Percentiles rank a stretch among this genome's conserved stretches.
These are phyloP conservation scores for Clavispora santaluciae DNA, from an alignment of 805 yeast genomes.

Conservation along the genomic window DNA sequence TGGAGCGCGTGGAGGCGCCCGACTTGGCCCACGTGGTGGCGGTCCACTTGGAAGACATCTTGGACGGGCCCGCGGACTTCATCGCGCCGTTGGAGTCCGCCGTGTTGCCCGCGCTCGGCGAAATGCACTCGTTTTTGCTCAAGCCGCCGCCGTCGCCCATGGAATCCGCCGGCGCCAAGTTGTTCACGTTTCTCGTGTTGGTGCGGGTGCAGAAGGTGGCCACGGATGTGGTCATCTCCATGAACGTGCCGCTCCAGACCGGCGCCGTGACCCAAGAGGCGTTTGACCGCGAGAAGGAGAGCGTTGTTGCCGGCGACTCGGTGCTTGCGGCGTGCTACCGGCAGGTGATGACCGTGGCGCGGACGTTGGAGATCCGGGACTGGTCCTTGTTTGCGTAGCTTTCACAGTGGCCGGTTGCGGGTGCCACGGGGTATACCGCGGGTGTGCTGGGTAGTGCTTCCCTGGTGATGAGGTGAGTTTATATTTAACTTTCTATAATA, in stretches of 20 bases:
- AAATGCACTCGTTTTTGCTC: constrained; percentile 14
- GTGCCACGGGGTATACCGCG: too few relatives aligned
- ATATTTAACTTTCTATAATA: too few relatives aligned
- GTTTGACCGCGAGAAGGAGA: constrained; percentile 8
- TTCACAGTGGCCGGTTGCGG: too few relatives aligned
- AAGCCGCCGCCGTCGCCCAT: constrained; percentile 13
- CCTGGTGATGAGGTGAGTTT: too few relatives aligned
- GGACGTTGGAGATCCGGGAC: constrained; percentile 35
- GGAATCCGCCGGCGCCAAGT: constrained; percentile 10
- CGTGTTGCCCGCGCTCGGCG: constrained; percentile 5
- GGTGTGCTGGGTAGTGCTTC: too few relatives aligned
- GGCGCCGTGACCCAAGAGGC: constrained; percentile 8
- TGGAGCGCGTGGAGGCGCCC: constrained; percentile 45
- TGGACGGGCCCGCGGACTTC: constrained; percentile 21
- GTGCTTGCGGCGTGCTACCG: constrained; percentile 14
- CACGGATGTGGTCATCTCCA: constrained; percentile 60
- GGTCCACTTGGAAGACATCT: constrained; percentile 54
- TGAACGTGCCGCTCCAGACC: constrained; percentile 46
- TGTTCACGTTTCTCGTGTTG: constrained; percentile 53
- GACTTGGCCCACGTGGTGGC: constrained; percentile 40
- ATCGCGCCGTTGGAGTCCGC: constrained; percentile 16
- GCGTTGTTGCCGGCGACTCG: constrained; percentile 2
- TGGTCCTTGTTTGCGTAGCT: constrained; percentile 29
- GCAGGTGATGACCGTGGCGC: constrained; percentile 23
- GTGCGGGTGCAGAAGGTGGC: constrained; percentile 45